Percentiles rank a stretch among this genome's conserved stretches.
Conservation (phyloP, 768 basidiomycete species). For the Mycena floridula region DNA sequence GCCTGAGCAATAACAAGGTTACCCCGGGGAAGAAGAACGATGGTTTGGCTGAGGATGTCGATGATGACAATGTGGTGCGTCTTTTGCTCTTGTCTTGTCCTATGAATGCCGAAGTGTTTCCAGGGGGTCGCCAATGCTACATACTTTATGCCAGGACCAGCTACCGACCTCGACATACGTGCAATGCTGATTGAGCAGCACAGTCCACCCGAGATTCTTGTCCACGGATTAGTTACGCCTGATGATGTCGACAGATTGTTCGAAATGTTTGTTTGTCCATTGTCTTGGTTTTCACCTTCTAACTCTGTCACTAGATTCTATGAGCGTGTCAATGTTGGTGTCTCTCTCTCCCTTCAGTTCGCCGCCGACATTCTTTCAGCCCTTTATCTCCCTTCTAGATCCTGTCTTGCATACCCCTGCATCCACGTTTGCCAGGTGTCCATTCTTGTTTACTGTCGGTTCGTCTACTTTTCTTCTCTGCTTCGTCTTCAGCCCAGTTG, state of each 20-base stretch:
- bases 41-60: slow-evolving; percentile 31
- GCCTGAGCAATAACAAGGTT: slow-evolving; percentile 48
- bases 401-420: slow-evolving; percentile 76
- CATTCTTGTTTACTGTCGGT: slow-evolving; percentile 89
- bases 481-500: not conserved
- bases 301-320: slow-evolving; percentile 49
- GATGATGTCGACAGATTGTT: slow-evolving; percentile 82
- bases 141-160: slow-evolving; percentile 80
- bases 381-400: slow-evolving; percentile 73
- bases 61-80: slow-evolving; percentile 58
- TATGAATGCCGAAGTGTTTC: slow-evolving; percentile 5
- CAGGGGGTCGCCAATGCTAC: slow-evolving; percentile 78
- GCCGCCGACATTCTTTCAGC: slow-evolving; percentile 24
- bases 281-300: slow-evolving; percentile 4
- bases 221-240: slow-evolving; percentile 72
- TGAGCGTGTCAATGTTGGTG: slow-evolving; percentile 57
- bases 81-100: not conserved
- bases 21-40: slow-evolving; percentile 36
- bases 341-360: slow-evolving; percentile 1
- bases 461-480: slow-evolving; percentile 24
- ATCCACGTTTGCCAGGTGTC: slow-evolving; percentile 75
- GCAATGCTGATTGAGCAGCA: slow-evolving; percentile 71
- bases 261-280: slow-evolving; percentile 52
- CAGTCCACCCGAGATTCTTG: slow-evolving; percentile 74
- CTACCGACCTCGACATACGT: slow-evolving; percentile 63